phyloP scores from a whole-genome alignment of 495 filamentous ascomycete species.

The Baudoinia panamericana region DNA sequence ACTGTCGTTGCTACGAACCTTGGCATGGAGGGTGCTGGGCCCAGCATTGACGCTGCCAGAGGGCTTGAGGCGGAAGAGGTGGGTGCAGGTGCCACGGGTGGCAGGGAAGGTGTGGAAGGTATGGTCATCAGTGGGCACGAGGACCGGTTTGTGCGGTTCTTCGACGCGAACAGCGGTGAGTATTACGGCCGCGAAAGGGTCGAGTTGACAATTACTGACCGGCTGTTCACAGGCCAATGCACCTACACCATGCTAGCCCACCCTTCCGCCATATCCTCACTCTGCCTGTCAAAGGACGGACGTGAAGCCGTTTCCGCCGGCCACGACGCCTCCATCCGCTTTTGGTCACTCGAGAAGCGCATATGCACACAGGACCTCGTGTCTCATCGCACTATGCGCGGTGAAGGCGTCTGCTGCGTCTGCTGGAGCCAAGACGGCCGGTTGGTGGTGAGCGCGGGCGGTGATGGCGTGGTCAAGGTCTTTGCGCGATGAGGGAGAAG shows the following conservation, averaged over 20 bases:
- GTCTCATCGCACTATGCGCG: conserved; percentile 78
- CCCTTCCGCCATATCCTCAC: conserved; percentile 75
- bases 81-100: conserved; percentile 71
- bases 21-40: conserved; percentile 53
- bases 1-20: conserved; percentile 77
- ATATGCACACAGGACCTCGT: conserved; percentile 89
- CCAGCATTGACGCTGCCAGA: conserved; percentile 50
- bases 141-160: conserved; percentile 89
- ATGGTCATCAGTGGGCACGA: conserved; percentile 92
- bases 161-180: conserved; percentile 96
- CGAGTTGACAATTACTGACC: not conserved
- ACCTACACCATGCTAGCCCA: conserved; percentile 98
- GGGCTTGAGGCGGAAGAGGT: conserved; percentile 54
- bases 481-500: conserved; percentile 52
- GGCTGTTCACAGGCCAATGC: conserved; percentile 64
- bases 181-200: conserved; percentile 16
- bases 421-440: conserved; percentile 89
- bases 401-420: conserved; percentile 84
- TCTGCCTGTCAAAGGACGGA: conserved; percentile 83
- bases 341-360: conserved; percentile 95
- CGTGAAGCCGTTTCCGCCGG: conserved; percentile 90
- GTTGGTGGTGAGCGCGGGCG: conserved; percentile 87
- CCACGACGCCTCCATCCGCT: conserved; percentile 85
- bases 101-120: conserved; percentile 65
- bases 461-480: conserved; percentile 95